Evolutionary conservation across 805 yeast genomes (phyloP).

Genomic region (Yamadazyma sp.): DNA sequence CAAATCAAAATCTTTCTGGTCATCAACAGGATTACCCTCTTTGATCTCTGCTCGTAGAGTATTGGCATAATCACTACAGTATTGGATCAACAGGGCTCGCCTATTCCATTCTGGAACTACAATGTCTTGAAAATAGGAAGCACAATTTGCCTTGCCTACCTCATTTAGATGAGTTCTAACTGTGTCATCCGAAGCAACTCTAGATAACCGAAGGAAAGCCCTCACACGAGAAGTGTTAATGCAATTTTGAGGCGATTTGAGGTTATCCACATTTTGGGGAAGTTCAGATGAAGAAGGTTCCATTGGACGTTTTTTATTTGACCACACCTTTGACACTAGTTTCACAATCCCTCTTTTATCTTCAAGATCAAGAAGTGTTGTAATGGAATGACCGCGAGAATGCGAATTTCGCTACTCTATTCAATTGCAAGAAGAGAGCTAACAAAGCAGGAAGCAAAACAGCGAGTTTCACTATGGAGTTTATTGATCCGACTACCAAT

Average conservation of each 20-base stretch:
- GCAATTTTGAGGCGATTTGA: constrained; percentile 35
- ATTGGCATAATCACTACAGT: constrained; percentile 29
- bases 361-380: background rate
- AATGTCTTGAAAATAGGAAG: constrained; percentile 23
- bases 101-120: constrained; percentile 40
- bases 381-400: background rate
- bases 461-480: constrained; percentile 10
- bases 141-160: constrained; percentile 24
- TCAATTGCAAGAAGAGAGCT: too few relatives aligned
- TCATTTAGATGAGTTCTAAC: constrained; percentile 40
- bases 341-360: background rate
- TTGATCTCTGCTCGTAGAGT: constrained; percentile 20
- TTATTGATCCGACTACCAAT: constrained; percentile 13
- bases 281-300: background rate
- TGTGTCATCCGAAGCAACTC: constrained; percentile 42
- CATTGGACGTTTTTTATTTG: background rate
- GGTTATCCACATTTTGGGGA: constrained; percentile 2
- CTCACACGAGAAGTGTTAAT: constrained; percentile 32
- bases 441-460: too few relatives aligned
- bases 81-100: constrained; percentile 29
- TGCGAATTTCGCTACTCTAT: constrained; percentile 2
- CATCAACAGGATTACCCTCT: background rate
- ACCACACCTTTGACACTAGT: too few relatives aligned
- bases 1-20: constrained; percentile 24
- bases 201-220: constrained; percentile 38